Conservation (phyloP, 2,329 filamentous ascomycete species). For the Colletotrichum coccodes region DNA sequence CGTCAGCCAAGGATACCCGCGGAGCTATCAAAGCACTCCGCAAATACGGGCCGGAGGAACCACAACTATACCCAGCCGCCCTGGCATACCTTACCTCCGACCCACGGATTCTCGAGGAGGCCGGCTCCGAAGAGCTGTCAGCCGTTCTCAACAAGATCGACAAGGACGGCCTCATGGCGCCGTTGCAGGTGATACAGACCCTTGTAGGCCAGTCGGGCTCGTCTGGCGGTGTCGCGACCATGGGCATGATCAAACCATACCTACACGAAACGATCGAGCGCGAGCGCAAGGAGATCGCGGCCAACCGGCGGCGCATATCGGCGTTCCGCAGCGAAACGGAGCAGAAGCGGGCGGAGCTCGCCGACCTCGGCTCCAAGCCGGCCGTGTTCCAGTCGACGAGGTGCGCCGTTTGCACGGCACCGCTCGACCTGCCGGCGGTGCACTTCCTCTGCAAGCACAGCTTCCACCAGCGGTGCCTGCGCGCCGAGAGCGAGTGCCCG, state of each 20-base stretch:
- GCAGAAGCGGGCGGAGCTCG: conserved; percentile 80
- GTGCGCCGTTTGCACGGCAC: conserved; percentile 82
- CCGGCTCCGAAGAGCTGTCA: conserved; percentile 83
- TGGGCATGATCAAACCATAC: conserved; percentile 97
- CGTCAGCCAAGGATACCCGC: conserved; percentile 87
- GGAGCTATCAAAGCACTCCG: conserved; percentile 89
- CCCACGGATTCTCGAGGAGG: conserved; percentile 82
- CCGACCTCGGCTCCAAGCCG: conserved; percentile 81
- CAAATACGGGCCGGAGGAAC: conserved; percentile 92
- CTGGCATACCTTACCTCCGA: conserved; percentile 94
- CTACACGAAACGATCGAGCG: conserved; percentile 88
- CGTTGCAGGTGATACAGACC: conserved; percentile 95
- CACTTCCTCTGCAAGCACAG: conserved; percentile 98
- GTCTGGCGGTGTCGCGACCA: conserved; percentile 79
- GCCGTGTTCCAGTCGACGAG: conserved; percentile 91
- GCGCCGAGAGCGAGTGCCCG: conserved; percentile 76
- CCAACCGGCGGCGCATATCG: conserved; percentile 82
- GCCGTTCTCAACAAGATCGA: conserved; percentile 87
- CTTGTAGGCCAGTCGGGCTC: conserved; percentile 69
- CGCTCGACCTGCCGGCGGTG: conserved; percentile 87
- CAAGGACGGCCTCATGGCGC: conserved; percentile 91
- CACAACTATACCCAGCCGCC: conserved; percentile 90
- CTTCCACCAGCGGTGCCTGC: conserved; percentile 91
- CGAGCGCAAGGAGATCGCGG: conserved; percentile 84
- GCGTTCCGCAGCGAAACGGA: conserved; percentile 88